phyloP scores from a whole-genome alignment of 192 early-diverging fungal genomes.

The Cladochytrium replicatum region DNA sequence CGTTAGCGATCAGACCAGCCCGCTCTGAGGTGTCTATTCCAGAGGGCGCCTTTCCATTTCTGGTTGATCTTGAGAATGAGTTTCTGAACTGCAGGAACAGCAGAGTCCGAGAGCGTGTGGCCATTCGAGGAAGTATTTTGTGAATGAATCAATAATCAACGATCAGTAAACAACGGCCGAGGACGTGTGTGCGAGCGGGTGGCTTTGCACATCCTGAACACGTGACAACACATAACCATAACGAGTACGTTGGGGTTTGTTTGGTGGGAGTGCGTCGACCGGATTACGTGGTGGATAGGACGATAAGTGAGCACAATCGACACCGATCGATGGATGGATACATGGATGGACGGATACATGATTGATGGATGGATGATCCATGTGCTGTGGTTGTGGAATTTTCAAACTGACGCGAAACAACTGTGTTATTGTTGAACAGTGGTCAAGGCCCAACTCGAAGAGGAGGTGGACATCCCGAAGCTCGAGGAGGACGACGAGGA shows the following conservation, averaged over 20 bases:
- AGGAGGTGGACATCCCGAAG: slow-evolving; percentile 7
- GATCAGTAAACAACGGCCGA: background rate
- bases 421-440: no score
- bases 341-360: background rate
- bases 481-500: slow-evolving; percentile 18
- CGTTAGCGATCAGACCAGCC: slow-evolving; percentile 38
- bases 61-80: slow-evolving; percentile 58
- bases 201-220: background rate
- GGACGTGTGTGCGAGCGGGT: background rate
- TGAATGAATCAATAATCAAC: background rate
- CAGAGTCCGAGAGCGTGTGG: slow-evolving; percentile 81
- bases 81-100: slow-evolving; percentile 91
- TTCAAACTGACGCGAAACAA: no score
- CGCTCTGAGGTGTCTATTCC: slow-evolving; percentile 39
- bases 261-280: background rate
- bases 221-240: background rate
- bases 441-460: no score
- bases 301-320: slow-evolving; percentile 4
- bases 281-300: slow-evolving; percentile 11
- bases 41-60: slow-evolving; percentile 9
- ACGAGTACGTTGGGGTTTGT: background rate
- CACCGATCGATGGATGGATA: background rate
- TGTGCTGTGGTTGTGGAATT: no score
- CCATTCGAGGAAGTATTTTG: slow-evolving; percentile 28
- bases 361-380: slow-evolving; percentile 6